Evolutionary conservation across 352 stramenopile genomes (phyloP).

Genomic region (Phytophthora europaea): DNA sequence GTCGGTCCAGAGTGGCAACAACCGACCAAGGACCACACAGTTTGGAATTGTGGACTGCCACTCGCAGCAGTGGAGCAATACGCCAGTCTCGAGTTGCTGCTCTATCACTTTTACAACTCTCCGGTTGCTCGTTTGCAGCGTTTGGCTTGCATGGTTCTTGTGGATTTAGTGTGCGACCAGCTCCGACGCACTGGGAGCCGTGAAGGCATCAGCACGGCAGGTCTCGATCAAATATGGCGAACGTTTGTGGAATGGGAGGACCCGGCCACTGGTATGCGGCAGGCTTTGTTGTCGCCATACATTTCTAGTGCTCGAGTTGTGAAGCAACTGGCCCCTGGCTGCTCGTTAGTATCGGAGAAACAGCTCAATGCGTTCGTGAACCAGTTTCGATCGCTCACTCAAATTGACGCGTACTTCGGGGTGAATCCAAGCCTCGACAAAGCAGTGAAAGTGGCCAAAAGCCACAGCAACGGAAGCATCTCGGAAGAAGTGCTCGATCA

Average conservation of each 20-base stretch:
- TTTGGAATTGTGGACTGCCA: slow-evolving; percentile 38
- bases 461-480: slow-evolving; percentile 21
- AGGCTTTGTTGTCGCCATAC: slow-evolving; percentile 33
- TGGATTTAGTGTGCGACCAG: slow-evolving; percentile 48
- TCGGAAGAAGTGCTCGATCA: slow-evolving; percentile 43
- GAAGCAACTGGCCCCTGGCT: slow-evolving; percentile 36
- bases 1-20: slow-evolving; percentile 20
- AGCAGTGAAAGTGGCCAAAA: slow-evolving; percentile 33
- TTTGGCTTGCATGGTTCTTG: slow-evolving; percentile 39
- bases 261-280: slow-evolving; percentile 22
- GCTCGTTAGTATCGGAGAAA: slow-evolving; percentile 45
- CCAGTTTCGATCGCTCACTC: slow-evolving; percentile 48
- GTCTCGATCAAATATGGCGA: slow-evolving; percentile 40
- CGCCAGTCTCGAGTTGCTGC: slow-evolving; percentile 42
- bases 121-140: slow-evolving; percentile 29
- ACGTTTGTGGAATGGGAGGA: slow-evolving; percentile 37
- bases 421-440: slow-evolving; percentile 47
- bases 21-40: slow-evolving; percentile 25
- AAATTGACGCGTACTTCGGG: slow-evolving; percentile 59
- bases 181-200: slow-evolving; percentile 32
- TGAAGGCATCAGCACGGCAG: slow-evolving; percentile 23
- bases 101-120: slow-evolving; percentile 48
- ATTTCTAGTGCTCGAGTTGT: slow-evolving; percentile 26
- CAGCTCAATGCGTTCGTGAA: slow-evolving; percentile 47
- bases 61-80: slow-evolving; percentile 42